These are phyloP conservation scores for Eremochloa ophiuroides DNA, from an alignment of 176 grass and related monocot species.

Conservation along the genomic window DNA sequence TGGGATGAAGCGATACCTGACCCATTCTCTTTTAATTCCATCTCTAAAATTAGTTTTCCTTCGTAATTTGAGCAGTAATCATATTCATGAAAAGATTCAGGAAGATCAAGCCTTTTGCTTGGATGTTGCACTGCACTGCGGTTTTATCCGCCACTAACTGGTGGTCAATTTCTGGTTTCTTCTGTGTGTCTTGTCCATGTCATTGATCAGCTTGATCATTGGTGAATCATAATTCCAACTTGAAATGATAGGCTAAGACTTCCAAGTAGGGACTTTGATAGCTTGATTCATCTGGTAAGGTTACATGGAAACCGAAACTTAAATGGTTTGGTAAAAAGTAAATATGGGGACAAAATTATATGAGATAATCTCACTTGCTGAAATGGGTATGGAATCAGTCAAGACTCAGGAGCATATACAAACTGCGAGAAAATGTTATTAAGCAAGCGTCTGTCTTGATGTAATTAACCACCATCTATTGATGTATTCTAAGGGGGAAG, in stretches of 20 bases:
- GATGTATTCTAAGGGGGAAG: neutral
- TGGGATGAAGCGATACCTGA: neutral
- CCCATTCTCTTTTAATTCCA: neutral
- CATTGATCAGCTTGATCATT: neutral
- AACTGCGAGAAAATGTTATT: neutral
- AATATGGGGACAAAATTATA: neutral
- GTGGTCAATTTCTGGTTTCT: conserved; percentile 1
- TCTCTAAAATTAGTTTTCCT: conserved; percentile 23
- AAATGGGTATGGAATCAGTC: neutral
- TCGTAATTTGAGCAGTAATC: conserved; percentile 16
- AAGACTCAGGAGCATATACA: neutral
- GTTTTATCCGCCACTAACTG: neutral
- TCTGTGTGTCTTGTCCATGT: neutral
- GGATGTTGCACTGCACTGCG: neutral
- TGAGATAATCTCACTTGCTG: neutral
- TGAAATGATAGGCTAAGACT: neutral
- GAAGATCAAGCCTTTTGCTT: neutral
- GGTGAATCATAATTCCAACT: neutral
- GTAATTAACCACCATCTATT: neutral
- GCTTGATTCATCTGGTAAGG: neutral
- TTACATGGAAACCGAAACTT: neutral
- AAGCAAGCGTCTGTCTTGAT: neutral
- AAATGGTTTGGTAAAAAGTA: neutral
- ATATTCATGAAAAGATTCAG: conserved; percentile 9
- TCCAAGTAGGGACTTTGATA: neutral